A percentile compares a stretch with the other conserved stretches of the same genome.
Evolutionary conservation across 768 basidiomycete species (phyloP).

Genomic region (Termitomyces eurrhizus): DNA sequence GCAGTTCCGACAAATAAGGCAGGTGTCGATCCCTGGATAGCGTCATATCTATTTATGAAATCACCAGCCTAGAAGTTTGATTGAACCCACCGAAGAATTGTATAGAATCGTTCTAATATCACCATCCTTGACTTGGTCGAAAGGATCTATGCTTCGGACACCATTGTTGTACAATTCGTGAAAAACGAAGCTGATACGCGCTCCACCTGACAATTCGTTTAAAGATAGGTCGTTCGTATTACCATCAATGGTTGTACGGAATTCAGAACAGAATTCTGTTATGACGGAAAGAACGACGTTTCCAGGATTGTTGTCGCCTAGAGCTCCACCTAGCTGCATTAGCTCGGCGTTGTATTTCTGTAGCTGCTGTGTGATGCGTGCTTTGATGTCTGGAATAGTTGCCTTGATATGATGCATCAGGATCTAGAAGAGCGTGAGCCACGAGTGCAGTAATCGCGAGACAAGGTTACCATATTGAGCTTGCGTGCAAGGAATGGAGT

Average conservation of each 20-base stretch:
- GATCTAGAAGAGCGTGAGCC: conserved; percentile 49
- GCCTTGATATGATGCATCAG: conserved; percentile 99
- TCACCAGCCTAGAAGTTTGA: background rate
- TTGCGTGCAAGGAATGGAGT: conserved; percentile 95
- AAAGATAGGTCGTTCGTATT: conserved; percentile 92
- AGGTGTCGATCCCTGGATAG: conserved; percentile 82
- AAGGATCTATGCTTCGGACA: conserved; percentile 93
- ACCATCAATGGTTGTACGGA: conserved; percentile 95
- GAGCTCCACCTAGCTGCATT: conserved; percentile 75
- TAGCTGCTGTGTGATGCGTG: conserved; percentile 86
- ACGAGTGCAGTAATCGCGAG: background rate
- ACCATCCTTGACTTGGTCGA: conserved; percentile 98
- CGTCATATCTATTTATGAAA: background rate
- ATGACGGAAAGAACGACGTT: conserved; percentile 96
- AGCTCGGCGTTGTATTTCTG: conserved; percentile 88
- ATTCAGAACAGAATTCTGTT: conserved; percentile 96
- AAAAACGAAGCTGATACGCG: conserved; percentile 98
- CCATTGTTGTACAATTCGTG: conserved; percentile 98
- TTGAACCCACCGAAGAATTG: conserved; percentile 83
- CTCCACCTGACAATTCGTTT: conserved; percentile 98
- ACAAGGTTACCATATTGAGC: conserved; percentile 76
- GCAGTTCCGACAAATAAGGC: conserved; percentile 95
- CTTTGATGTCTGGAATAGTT: conserved; percentile 98
- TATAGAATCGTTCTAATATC: conserved; percentile 95
- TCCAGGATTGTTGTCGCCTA: conserved; percentile 82